A percentile compares a stretch with the other conserved stretches of the same genome.
These are phyloP conservation scores for Irpex sp. DNA, from an alignment of 1,284 basidiomycete genomes.

Conservation along the genomic window DNA sequence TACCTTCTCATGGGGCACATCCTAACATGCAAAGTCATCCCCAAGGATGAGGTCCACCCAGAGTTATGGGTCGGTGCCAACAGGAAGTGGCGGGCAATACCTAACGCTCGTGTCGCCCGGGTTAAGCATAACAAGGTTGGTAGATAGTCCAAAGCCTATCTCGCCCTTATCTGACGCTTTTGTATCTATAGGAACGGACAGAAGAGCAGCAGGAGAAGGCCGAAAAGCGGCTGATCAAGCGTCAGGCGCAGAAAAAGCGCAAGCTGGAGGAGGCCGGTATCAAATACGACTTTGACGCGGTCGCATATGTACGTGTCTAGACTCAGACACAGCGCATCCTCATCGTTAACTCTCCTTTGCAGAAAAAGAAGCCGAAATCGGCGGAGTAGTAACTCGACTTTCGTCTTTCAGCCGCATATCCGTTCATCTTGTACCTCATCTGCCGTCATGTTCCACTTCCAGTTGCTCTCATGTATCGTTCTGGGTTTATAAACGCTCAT, in stretches of 20 bases:
- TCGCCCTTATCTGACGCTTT: constrained; percentile 4
- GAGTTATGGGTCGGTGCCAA: constrained; percentile 97
- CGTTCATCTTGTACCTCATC: background rate
- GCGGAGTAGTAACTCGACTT: constrained; percentile 14
- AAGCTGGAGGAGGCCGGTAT: constrained; percentile 84
- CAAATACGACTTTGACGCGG: constrained; percentile 79
- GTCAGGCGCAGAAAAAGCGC: constrained; percentile 74
- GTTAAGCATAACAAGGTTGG: constrained; percentile 77
- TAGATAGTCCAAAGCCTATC: background rate
- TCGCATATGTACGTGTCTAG: constrained; percentile 54
- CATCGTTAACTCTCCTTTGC: background rate
- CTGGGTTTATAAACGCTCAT: background rate
- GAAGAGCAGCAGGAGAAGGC: constrained; percentile 66
- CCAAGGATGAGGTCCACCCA: constrained; percentile 86
- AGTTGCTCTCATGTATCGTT: background rate
- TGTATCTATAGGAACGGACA: constrained; percentile 59
- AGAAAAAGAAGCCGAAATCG: constrained; percentile 25
- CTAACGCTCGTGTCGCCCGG: constrained; percentile 67
- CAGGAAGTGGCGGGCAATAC: constrained; percentile 81
- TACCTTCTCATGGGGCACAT: constrained; percentile 95
- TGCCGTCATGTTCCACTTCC: background rate
- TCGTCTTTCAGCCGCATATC: background rate
- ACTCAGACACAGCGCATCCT: background rate
- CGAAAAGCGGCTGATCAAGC: constrained; percentile 67
- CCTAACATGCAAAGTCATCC: constrained; percentile 82